Conservation (phyloP, 345 rosid genomes). For the Murraya koenigii region DNA sequence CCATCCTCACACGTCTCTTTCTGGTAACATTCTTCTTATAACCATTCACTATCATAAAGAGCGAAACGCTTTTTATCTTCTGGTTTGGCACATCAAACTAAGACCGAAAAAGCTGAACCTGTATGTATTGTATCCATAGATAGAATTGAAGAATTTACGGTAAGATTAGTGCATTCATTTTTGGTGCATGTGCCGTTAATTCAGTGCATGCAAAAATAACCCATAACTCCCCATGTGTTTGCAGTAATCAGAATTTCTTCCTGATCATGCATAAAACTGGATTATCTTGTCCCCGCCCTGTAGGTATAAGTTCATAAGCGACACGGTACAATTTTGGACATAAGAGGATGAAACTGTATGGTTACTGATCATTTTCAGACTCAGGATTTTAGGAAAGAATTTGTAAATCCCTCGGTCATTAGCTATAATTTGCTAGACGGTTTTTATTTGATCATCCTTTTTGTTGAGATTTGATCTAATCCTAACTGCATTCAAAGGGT, state of each 20-base stretch:
- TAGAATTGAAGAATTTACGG: not conserved
- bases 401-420: not conserved
- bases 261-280: not conserved
- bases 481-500: too few relatives aligned
- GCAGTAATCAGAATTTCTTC: not conserved
- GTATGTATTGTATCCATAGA: not conserved
- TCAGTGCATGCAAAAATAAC: not conserved
- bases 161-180: not conserved
- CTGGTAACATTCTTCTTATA: not conserved
- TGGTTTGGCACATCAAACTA: not conserved
- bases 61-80: not conserved
- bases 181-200: not conserved
- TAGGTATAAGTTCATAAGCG: not conserved
- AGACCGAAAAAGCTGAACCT: not conserved
- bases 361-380: not conserved
- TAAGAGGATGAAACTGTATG: not conserved
- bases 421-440: not conserved
- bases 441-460: not conserved
- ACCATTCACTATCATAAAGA: not conserved
- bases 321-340: not conserved
- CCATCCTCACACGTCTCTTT: not conserved
- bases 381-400: not conserved
- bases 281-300: not conserved
- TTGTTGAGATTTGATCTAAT: not conserved
- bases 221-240: not conserved